Conservation (phyloP, 2,329 filamentous ascomycete species). For the Monascus ruber region DNA sequence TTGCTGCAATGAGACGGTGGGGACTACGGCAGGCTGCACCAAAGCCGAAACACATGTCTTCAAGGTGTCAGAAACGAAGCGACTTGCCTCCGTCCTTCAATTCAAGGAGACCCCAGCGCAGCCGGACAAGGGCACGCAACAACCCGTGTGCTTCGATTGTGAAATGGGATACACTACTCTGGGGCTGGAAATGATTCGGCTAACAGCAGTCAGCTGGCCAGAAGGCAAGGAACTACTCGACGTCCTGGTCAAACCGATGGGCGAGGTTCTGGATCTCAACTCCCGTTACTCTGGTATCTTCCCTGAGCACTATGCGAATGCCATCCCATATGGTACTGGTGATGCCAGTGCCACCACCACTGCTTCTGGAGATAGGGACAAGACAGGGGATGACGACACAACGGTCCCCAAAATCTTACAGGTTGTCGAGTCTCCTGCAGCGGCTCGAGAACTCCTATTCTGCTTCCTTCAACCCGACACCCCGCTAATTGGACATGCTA, state of each 20-base stretch:
- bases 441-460: slow-evolving; percentile 68
- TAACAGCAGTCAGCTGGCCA: slow-evolving; percentile 86
- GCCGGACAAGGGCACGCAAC: slow-evolving; percentile 14
- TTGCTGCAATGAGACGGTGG: slow-evolving; percentile 68
- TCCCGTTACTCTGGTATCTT: slow-evolving; percentile 83
- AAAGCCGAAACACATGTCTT: slow-evolving; percentile 68
- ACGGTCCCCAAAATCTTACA: slow-evolving; percentile 35
- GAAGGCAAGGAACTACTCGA: slow-evolving; percentile 64
- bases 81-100: slow-evolving; percentile 66
- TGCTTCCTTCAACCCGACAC: slow-evolving; percentile 63
- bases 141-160: slow-evolving; percentile 74
- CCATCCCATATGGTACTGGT: slow-evolving; percentile 41
- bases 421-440: slow-evolving; percentile 63
- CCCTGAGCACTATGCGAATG: slow-evolving; percentile 61
- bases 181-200: slow-evolving; percentile 77
- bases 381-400: slow-evolving; percentile 13
- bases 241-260: slow-evolving; percentile 70
- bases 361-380: slow-evolving; percentile 11
- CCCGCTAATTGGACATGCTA: slow-evolving; percentile 79
- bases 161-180: slow-evolving; percentile 94
- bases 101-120: slow-evolving; percentile 62
- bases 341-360: slow-evolving; percentile 8
- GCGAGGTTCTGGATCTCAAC: slow-evolving; percentile 81
- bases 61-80: slow-evolving; percentile 64
- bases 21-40: slow-evolving; percentile 64